Base-by-base conservation (phyloP, 768 basidiomycete genomes). In the Tulasnella sp. region DNA sequence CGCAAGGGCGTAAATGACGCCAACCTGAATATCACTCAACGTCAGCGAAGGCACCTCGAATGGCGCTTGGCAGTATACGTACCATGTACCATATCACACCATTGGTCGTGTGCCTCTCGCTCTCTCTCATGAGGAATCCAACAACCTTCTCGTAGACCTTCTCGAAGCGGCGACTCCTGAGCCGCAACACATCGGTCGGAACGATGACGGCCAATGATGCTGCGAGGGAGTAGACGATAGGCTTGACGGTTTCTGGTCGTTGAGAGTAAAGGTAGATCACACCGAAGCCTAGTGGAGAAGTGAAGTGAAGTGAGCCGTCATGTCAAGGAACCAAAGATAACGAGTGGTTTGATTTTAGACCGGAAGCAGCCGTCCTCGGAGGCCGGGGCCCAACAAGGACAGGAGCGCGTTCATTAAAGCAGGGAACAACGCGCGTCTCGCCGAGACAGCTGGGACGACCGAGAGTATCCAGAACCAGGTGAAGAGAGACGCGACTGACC, bases 71-170 rank as follows among this genome's bases (percentile, higher is more conserved):
- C 14, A 3, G 60, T 8, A 24, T 78, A 69, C 44, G 28, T 31
- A 78, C 77, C 80, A 97, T 92, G 85, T 97, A 98, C 95, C 94
- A 97, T 73, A 92, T 91, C 41, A 96, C 94, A 1, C 96, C 96
- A 83, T 98, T 97, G 14, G 92, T 89, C 42, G 90, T 87, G 84
- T 91, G 88, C 91, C 91, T 92, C 88, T 97, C 96, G 82, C 91
- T 91, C 82, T 97, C 95, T 14, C 96, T 90, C 96, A 97, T 97
- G 75, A 97, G 89, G 83, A 94, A 92, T 31, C 96, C 96, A 5
- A 96, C 86, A 54, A 86, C 86, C 24, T 87, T 87, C 85, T 97
- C 96, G 84, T 94, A 97, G 11, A 90, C 84, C 72, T 89, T 87
- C 78, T 90, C 94, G 83, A 97, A 93, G 0, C 87, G 82, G 3